Base-by-base conservation (phyloP, 2,329 filamentous ascomycete genomes). In the Stagonosporopsis chrysanthemi region DNA sequence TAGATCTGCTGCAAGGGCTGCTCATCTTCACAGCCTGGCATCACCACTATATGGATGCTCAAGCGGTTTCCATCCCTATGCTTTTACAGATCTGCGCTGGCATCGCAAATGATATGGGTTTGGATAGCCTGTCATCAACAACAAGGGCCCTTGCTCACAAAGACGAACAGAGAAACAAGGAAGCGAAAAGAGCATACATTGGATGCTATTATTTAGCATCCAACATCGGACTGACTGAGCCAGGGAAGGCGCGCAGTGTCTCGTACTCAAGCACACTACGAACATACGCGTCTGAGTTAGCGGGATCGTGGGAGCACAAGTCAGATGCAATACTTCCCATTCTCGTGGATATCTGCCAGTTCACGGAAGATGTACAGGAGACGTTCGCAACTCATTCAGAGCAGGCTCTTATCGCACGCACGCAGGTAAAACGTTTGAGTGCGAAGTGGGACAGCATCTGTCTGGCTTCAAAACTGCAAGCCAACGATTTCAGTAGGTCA, bases 11-110 rank as follows among this genome's bases (percentile, higher is more conserved):
- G 23, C 71, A 75, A 38, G 70, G 64, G 3, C 53, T 75, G 24
- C 54, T 75, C 14, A 65, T 75, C 12, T 75, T 75, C 45, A 71
- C 75, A 47, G 73, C 73, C 4, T 75, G 73, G 73, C 73, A 75
- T 35, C 73, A 75, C 29, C 72, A 72, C 45, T 75, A 75, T 39
- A 75, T 74, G 71, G 71, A 75, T 43, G 50, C 67, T 24, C 67
- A 75, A 29, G 70, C 71, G 7, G 64, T 74, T 28, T 74, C 73
- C 1, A 67, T 75, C 31, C 67, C 70, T 14, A 69, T 74, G 63
- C 68, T 75, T 29, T 60, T 75, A 6, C 73, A 75, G 41, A 60
- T 75, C 6, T 74, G 70, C 44, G 56, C 72, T 22, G 71, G 71
- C 42, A 70, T 75, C 19, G 71, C 71, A 29, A 61, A 64, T 31